A percentile compares a stretch with the other conserved stretches of the same genome.
These are phyloP conservation scores for Fabrea salina DNA, from an alignment of 169 alveolate genomes.

Conservation along the genomic window DNA sequence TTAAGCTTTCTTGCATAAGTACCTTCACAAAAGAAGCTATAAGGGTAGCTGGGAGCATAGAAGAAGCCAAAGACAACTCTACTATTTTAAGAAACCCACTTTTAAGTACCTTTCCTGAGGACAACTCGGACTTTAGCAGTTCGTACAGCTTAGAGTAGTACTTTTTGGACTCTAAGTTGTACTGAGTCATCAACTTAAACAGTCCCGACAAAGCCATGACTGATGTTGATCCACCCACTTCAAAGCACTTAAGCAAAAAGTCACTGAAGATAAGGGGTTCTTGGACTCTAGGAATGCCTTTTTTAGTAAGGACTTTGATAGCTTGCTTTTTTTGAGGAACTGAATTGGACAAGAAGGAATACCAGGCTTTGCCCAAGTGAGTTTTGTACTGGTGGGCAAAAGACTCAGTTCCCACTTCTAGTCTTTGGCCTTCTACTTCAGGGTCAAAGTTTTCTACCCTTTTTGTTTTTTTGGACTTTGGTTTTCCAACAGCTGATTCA, in stretches of 20 bases:
- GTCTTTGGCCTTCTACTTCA: neutral
- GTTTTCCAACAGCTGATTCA: no score
- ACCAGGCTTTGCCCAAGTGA: neutral
- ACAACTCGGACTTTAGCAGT: neutral
- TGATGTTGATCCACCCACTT: neutral
- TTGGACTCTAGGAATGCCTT: neutral
- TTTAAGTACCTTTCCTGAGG: neutral
- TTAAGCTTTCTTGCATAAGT: neutral
- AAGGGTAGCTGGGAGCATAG: slow-evolving; percentile 13
- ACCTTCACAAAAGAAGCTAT: slow-evolving; percentile 3
- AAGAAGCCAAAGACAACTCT: slow-evolving; percentile 4
- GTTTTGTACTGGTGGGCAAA: neutral
- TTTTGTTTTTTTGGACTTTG: neutral
- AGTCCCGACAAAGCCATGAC: neutral
- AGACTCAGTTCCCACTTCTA: neutral
- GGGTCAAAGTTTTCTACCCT: slow-evolving; percentile 30
- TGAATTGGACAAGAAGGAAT: neutral
- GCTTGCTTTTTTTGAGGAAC: neutral
- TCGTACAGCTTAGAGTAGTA: neutral
- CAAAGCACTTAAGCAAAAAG: neutral
- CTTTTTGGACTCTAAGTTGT: neutral
- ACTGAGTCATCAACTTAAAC: neutral
- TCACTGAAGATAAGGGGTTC: slow-evolving; percentile 10
- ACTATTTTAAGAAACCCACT: neutral
- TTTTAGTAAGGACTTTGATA: neutral